phyloP scores from a whole-genome alignment of 2,329 filamentous ascomycete species.

The Alternaria angustiovoidea region DNA sequence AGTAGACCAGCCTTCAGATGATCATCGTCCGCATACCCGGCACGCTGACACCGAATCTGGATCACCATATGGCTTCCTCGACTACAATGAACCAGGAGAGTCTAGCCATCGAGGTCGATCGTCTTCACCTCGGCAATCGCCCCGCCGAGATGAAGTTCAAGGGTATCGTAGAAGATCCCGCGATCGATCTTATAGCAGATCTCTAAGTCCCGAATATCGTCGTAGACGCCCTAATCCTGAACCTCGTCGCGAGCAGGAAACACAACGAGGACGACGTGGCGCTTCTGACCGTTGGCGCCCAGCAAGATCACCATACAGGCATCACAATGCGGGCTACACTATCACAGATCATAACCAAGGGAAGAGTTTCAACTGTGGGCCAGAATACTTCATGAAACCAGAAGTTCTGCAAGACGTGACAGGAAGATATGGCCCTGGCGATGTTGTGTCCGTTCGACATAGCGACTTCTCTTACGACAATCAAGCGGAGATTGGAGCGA shows the following conservation, averaged over 20 bases:
- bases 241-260: not conserved
- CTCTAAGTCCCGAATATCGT: fast-evolving
- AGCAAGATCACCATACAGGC: not conserved
- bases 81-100: no score
- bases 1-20: no score
- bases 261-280: no score
- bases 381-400: not conserved
- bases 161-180: not conserved
- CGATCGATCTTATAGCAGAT: not conserved
- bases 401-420: not conserved
- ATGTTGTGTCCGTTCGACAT: not conserved
- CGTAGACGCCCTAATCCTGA: not conserved
- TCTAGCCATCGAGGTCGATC: not conserved
- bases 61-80: no score
- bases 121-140: not conserved
- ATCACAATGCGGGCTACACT: not conserved
- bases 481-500: not conserved
- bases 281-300: no score
- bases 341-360: not conserved
- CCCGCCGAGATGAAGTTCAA: not conserved
- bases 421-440: not conserved
- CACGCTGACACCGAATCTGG: no score
- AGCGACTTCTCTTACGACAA: not conserved
- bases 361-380: not conserved
- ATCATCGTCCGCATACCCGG: no score